Evolutionary conservation across 2,329 filamentous ascomycete species (phyloP), one percentile per base, ranked within the genome.

Genomic region (Trichoderma aggressivum): DNA sequence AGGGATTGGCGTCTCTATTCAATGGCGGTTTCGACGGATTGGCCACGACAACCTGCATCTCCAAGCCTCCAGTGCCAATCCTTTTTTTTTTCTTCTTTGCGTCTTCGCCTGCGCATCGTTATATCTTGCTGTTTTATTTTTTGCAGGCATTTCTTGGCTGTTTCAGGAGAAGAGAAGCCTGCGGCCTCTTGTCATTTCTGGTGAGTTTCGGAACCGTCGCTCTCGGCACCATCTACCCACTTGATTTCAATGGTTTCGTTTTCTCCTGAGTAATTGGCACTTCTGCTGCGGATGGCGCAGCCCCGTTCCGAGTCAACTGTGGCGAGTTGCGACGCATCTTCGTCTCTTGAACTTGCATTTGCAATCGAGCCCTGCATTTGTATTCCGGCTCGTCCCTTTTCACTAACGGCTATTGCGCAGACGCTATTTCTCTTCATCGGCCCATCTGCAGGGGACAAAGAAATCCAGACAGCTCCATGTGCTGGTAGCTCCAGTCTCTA

Each of bases 401-500:
- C 32, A 32, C 59, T 70, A 47, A 70, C 66, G 24, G 7, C 21
- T 47, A 26, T 55, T 36, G 14, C 28, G 59, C 59, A 59, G 43
- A 55, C 47, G n/a, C 21, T n/a, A 24, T 63, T 43, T 7, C 8
- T 30, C 11, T 8, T 47, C 8, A 12, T 28, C 39, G 12, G 18
- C 50, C 39, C 26, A 36, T 26, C 26, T 34, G n/a, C 18, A 50
- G 16, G 28, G 16, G 28, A 30, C 24, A 36, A 36, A 21, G 26
- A 28, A 53, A 36, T 3, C 8, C 26, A 24, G 10, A 18, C 16
- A 50, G 32, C 34, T 63, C 70, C 63, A 71, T 71, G 70, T 68
- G 63, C 67, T 71, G 43, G 58, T 60, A 71, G 53, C 50, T 53
- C 47, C 70, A 26, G 58, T 61, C 63, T 47, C 34, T 60, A n/a